Percentiles rank a stretch among this genome's conserved stretches.
phyloP scores from a whole-genome alignment of 202 grass and related monocot species.

The Musa balbisiana region DNA sequence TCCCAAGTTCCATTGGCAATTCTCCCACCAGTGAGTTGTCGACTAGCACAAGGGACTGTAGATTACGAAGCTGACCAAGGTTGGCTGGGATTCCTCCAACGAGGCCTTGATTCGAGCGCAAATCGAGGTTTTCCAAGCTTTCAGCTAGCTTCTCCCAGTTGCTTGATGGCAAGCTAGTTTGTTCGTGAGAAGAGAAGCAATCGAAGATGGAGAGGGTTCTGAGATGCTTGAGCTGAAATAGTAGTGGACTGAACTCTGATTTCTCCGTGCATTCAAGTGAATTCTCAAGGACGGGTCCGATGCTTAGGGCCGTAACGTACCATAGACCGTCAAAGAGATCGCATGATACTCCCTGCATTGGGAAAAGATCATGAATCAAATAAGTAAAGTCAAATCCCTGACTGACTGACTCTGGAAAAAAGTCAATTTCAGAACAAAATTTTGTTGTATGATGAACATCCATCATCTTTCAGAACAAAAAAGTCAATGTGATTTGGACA shows the following conservation, averaged over 20 bases:
- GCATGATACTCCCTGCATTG: conserved; percentile 86
- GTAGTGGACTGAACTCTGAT: conserved; percentile 43
- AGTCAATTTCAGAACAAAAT: too few species aligned
- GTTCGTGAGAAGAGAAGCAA: conserved; percentile 48
- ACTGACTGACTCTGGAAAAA: too few species aligned
- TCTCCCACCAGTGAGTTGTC: conserved; percentile 55
- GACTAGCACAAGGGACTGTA: conserved; percentile 67
- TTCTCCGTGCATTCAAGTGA: conserved; percentile 53
- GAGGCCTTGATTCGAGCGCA: conserved; percentile 62
- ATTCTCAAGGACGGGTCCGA: conserved; percentile 85
- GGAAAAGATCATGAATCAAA: neutral
- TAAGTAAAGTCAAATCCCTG: too few species aligned
- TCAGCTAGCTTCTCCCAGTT: conserved; percentile 54
- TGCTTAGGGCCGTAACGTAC: conserved; percentile 65
- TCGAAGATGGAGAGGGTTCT: conserved; percentile 58
- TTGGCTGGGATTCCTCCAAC: conserved; percentile 37
- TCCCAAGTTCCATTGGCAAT: conserved; percentile 47
- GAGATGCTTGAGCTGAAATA: conserved; percentile 72
- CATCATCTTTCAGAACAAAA: too few species aligned
- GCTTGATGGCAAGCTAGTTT: conserved; percentile 30
- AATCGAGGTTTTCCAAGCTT: conserved; percentile 54
- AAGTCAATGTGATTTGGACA: neutral
- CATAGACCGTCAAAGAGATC: conserved; percentile 74
- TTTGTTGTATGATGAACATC: too few species aligned
- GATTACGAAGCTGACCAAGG: conserved; percentile 44